Conservation (phyloP, 1,284 basidiomycete species). For the Moniliella sp. region DNA sequence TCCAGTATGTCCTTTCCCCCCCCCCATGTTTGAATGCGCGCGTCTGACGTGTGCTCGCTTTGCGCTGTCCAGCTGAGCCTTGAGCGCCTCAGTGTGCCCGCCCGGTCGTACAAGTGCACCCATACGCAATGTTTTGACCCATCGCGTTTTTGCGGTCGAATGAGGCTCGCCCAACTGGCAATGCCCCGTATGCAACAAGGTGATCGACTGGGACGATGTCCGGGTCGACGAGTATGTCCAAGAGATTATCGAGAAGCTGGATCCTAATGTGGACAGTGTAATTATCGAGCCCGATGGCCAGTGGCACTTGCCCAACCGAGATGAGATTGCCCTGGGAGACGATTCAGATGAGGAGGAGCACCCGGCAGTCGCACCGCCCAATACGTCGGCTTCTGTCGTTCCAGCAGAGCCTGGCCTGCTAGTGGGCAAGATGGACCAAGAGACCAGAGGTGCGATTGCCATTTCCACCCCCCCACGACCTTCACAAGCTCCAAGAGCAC, state of each 20-base stretch:
- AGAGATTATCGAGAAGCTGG: constrained; percentile 53
- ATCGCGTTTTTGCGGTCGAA: constrained; percentile 80
- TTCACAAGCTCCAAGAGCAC: not conserved
- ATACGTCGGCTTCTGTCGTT: no score
- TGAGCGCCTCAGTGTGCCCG: constrained; percentile 61
- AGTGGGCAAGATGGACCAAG: not conserved
- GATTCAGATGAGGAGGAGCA: not conserved
- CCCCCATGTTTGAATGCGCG: constrained; percentile 3
- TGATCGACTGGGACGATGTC: constrained; percentile 55
- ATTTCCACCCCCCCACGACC: not conserved
- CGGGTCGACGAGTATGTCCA: constrained; percentile 68
- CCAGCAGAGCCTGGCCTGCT: not conserved
- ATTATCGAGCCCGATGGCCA: constrained; percentile 77
- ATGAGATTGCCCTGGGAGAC: not conserved
- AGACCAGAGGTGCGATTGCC: not conserved
- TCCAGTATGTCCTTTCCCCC: constrained; percentile 6
- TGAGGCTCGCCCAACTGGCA: constrained; percentile 84
- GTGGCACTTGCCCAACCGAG: constrained; percentile 89
- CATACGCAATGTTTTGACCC: constrained; percentile 94
- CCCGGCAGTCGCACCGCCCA: no score
- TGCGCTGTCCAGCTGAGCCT: constrained; percentile 50
- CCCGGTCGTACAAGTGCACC: constrained; percentile 63
- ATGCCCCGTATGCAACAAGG: constrained; percentile 79
- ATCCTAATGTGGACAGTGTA: constrained; percentile 67
- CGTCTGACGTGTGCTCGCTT: not conserved